Conservation (phyloP, 2,329 filamentous ascomycete genomes). For the Blastomyces emzantsi region DNA sequence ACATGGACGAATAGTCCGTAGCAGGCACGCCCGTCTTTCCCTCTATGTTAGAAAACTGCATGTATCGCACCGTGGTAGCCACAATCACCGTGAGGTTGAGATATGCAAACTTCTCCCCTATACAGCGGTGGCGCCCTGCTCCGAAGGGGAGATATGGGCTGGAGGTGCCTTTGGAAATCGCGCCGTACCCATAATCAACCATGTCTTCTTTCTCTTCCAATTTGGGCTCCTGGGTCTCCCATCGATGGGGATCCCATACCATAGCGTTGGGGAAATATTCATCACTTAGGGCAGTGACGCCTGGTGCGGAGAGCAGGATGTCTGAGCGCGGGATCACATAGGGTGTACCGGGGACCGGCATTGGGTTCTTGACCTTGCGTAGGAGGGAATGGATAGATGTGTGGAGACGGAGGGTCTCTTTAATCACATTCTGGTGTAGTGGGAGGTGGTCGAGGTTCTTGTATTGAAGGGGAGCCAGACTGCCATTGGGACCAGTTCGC, state of each 20-base stretch:
- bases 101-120: conserved; percentile 69
- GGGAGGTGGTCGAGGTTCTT: conserved; percentile 52
- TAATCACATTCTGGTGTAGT: conserved; percentile 56
- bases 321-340: conserved; percentile 72
- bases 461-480: conserved; percentile 50
- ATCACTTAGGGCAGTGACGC: conserved; percentile 51
- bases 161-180: conserved; percentile 51
- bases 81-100: conserved; percentile 59
- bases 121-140: conserved; percentile 62
- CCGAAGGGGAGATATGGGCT: conserved; percentile 63
- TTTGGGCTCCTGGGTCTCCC: conserved; percentile 38
- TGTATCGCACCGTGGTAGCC: conserved; percentile 51
- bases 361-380: conserved; percentile 60
- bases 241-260: conserved; percentile 54
- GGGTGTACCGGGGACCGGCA: conserved; percentile 46
- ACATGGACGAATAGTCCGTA: conserved; percentile 50
- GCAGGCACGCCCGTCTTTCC: conserved; percentile 49
- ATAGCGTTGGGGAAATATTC: conserved; percentile 53
- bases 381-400: conserved; percentile 65
- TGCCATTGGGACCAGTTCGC: conserved; percentile 42
- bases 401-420: conserved; percentile 63
- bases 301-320: conserved; percentile 71
- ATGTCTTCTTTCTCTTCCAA: conserved; percentile 45
- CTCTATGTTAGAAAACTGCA: conserved; percentile 51
- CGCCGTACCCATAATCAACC: conserved; percentile 54